Base-by-base conservation (phyloP, 2,329 filamentous ascomycete species). In the Paraconiothyrium brasiliense region DNA sequence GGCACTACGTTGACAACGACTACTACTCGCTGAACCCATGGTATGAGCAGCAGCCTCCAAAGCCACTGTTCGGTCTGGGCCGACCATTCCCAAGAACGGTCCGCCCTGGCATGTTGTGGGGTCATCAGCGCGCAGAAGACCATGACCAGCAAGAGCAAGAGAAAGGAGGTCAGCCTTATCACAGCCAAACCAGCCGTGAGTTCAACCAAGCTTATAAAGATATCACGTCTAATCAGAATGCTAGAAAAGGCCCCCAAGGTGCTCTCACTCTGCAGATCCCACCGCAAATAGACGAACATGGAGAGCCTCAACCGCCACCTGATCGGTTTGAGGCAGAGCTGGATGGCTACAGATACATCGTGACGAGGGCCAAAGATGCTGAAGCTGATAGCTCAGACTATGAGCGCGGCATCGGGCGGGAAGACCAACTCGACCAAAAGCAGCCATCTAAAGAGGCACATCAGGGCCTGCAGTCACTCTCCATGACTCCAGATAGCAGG, bases 71-170 rank as follows among this genome's bases (percentile, higher is more conserved):
- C 81, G 81, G 83, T 71, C 70, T 86, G 55, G 84, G 83, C 3
- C 84, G 85, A 65, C 84, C 85, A 7, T 69, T 86, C 30, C 84
- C 85, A 35, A 84, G 84, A 63, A 84, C 86, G 0, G 78, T 86
- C 56, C 79, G 85, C 41, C 77, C 82, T 22, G 84, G 84, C 11
- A 86, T 86, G 84, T 67, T 67, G 61, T 70, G 77, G 76, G 83
- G 67, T 76, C 80, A 46, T 74, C 80, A 67, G 74, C 84, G 70
- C n/a, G 63, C 68, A 22, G 55, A 68, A 4, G 84, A 70, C 20
- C 64, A 70, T 8, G 62, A 65, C 30, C 22, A 64, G 14, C 20
- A 47, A 50, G 41, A 46, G 48, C 47, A 30, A 24, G 54, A 32
- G 49, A 49, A 63, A 22, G 62, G 50, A 61, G 64, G 67, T 71